phyloP scores from a whole-genome alignment of 352 stramenopile species.

The Phytopythium delawarense region DNA sequence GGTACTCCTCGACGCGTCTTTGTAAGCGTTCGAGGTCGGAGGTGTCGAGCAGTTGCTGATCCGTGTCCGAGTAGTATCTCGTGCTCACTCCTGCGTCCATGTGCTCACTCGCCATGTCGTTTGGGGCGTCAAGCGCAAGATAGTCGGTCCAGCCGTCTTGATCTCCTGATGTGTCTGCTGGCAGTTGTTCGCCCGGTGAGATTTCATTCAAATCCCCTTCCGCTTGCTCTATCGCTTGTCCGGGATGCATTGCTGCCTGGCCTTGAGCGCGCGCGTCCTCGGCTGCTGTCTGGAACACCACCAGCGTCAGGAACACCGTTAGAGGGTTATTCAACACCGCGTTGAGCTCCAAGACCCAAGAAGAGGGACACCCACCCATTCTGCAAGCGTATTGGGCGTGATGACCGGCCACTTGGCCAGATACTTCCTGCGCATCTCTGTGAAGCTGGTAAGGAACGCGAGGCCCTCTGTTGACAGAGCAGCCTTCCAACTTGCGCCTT shows the following conservation, averaged over 20 bases:
- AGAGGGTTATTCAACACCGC: background rate
- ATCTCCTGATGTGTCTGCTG: background rate
- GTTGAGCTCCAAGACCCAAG: background rate
- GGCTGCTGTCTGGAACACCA: background rate
- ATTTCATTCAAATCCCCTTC: background rate
- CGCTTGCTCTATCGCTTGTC: background rate
- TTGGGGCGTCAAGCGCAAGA: background rate
- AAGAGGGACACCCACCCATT: slow-evolving; percentile 15
- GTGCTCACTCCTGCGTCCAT: background rate
- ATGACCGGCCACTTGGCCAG: slow-evolving; percentile 46
- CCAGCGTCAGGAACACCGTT: background rate
- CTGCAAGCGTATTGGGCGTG: slow-evolving; percentile 7
- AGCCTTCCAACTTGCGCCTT: background rate
- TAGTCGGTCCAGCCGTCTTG: background rate
- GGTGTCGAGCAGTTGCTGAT: slow-evolving; percentile 13
- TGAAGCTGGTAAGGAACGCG: slow-evolving; percentile 1
- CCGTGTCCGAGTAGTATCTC: slow-evolving; percentile 31
- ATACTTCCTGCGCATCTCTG: slow-evolving; percentile 12
- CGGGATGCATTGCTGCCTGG: background rate
- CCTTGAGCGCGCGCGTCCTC: background rate
- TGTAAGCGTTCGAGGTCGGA: slow-evolving; percentile 19
- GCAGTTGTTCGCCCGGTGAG: background rate
- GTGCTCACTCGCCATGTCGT: background rate
- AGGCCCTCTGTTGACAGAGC: background rate
- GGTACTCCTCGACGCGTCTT: slow-evolving; percentile 22